phyloP scores from a whole-genome alignment of 148 eudicot species.

The Rhododendron molle region DNA sequence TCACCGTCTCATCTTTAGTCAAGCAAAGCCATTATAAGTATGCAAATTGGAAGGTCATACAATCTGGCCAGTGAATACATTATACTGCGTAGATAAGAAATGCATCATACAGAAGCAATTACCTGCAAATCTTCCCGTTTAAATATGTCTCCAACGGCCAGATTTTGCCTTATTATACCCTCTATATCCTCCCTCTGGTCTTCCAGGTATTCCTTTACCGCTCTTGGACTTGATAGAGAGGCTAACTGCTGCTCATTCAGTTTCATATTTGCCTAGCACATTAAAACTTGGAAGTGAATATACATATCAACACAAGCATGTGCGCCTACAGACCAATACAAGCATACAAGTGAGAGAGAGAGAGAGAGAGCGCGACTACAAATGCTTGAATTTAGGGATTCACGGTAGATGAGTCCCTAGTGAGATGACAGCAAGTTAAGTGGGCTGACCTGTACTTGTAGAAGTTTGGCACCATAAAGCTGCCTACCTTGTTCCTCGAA shows the following conservation, averaged over 20 bases:
- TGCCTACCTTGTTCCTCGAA: constrained; percentile 96
- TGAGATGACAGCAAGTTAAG: neutral
- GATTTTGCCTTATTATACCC: constrained; percentile 70
- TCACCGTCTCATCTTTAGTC: neutral
- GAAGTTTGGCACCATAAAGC: constrained; percentile 79
- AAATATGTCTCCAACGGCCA: constrained; percentile 93
- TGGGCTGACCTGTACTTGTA: constrained; percentile 74
- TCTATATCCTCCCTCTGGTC: constrained; percentile 70
- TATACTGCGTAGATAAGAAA: neutral
- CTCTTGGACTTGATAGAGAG: constrained; percentile 67
- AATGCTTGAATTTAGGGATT: neutral
- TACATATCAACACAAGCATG: neutral
- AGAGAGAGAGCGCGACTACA: neutral
- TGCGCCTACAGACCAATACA: neutral
- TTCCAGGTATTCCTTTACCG: constrained; percentile 69
- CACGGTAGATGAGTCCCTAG: neutral
- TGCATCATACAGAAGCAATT: constrained; percentile 6
- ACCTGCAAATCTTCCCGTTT: constrained; percentile 90
- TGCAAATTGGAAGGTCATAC: neutral
- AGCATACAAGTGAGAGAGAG: neutral
- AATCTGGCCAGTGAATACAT: neutral
- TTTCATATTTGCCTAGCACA: constrained; percentile 67
- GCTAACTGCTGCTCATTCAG: constrained; percentile 74
- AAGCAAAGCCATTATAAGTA: neutral
- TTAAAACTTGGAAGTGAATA: neutral